A percentile compares a stretch with the other conserved stretches of the same genome.
These are phyloP conservation scores for Teratosphaeria viscida DNA, from an alignment of 2,329 filamentous ascomycete species.

Conservation along the genomic window DNA sequence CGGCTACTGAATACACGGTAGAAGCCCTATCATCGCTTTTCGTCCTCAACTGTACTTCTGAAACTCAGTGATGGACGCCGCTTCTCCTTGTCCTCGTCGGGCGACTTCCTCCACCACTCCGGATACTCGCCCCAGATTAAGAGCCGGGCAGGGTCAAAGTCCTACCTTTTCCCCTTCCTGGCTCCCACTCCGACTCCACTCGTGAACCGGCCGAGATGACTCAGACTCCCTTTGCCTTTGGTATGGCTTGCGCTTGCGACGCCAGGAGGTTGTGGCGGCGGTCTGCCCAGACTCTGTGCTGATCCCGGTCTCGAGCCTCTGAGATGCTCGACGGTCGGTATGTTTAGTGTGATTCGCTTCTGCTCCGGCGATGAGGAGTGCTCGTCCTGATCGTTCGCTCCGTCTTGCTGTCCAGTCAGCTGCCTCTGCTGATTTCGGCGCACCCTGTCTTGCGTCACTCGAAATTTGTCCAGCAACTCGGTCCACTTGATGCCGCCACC, in stretches of 20 bases:
- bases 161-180: constrained; percentile 21
- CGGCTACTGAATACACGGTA: background rate
- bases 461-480: constrained; percentile 91
- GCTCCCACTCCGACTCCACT: constrained; percentile 29
- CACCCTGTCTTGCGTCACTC: constrained; percentile 76
- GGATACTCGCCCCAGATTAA: background rate
- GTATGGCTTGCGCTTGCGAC: constrained; percentile 11
- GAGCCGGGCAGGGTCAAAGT: background rate
- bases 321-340: constrained; percentile 2
- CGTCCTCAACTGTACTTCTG: background rate
- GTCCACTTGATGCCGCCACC: constrained; percentile 71
- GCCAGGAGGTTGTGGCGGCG: constrained; percentile 10
- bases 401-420: constrained; percentile 14
- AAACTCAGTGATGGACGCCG: background rate
- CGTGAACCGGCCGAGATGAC: constrained; percentile 35
- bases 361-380: constrained; percentile 12
- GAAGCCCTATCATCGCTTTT: background rate
- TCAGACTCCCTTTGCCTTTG: constrained; percentile 31
- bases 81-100: background rate
- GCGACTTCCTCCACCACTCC: background rate
- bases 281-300: constrained; percentile 9
- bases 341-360: constrained; percentile 5
- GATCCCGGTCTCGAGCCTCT: background rate
- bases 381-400: constrained; percentile 6
- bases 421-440: constrained; percentile 51